phyloP scores from a whole-genome alignment of 1,284 basidiomycete genomes.

The Gomphus bonarii region DNA sequence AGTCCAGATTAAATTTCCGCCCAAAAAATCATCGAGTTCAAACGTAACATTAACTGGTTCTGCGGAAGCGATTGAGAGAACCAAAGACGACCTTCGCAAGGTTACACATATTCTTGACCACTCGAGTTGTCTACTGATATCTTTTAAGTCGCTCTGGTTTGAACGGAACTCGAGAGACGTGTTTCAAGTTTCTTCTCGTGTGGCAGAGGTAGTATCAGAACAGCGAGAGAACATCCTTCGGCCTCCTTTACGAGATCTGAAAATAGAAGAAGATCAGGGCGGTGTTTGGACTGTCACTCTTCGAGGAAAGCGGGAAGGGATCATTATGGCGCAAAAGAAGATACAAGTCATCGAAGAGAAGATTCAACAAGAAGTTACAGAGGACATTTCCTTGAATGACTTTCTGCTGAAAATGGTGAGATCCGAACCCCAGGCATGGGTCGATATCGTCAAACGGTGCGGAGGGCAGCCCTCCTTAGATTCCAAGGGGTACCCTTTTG shows the following conservation, averaged over 20 bases:
- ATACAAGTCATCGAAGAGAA: neutral
- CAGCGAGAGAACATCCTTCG: neutral
- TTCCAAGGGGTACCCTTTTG: neutral
- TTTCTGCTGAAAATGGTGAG: neutral
- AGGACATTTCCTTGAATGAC: neutral
- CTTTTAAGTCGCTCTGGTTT: neutral
- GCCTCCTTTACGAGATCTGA: neutral
- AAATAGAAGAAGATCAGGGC: neutral
- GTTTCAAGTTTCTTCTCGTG: neutral
- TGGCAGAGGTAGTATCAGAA: neutral
- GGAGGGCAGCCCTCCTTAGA: neutral
- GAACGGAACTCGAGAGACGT: neutral
- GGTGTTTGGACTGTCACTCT: neutral
- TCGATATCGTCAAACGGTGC: constrained; percentile 1
- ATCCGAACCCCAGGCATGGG: neutral
- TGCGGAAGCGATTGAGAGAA: neutral
- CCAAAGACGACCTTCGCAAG: neutral
- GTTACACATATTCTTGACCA: neutral
- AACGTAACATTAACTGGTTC: neutral
- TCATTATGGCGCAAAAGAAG: neutral
- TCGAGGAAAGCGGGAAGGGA: neutral
- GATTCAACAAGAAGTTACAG: neutral
- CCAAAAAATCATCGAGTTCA: neutral
- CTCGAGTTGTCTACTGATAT: neutral
- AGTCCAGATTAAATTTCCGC: neutral